Percentiles rank a stretch among this genome's conserved stretches.
phyloP scores from a whole-genome alignment of 2,329 filamentous ascomycete genomes.

The Aspergillus puulaauensis region DNA sequence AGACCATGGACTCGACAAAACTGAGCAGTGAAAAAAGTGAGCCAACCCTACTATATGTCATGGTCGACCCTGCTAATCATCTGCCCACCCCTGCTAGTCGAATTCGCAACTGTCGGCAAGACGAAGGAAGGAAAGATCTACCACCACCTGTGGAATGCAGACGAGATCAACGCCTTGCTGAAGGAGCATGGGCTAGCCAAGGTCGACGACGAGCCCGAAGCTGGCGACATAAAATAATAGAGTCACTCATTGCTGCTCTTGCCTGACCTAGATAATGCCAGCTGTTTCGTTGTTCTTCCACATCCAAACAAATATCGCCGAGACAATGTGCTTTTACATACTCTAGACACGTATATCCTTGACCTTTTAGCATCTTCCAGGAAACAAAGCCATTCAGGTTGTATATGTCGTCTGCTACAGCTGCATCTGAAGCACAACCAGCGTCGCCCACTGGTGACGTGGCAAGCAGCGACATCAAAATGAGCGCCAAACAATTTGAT shows the following conservation, averaged over 20 bases:
- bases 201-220: constrained; percentile 67
- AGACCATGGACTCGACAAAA: constrained; percentile 99
- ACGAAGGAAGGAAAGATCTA: constrained; percentile 96
- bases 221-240: constrained; percentile 42
- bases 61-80: constrained; percentile 13
- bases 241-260: constrained; percentile 22
- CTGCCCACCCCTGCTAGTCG: constrained; percentile 60
- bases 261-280: constrained; percentile 30
- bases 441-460: constrained; percentile 32
- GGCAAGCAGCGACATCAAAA: constrained; percentile 26
- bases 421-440: constrained; percentile 25
- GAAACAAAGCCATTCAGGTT: constrained; percentile 11
- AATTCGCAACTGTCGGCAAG: constrained; percentile 96
- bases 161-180: constrained; percentile 90
- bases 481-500: constrained; percentile 22
- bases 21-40: constrained; percentile 98
- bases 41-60: constrained; percentile 35
- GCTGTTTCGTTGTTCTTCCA: constrained; percentile 13
- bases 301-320: constrained; percentile 3
- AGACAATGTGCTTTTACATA: not conserved
- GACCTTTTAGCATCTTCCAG: constrained; percentile 3
- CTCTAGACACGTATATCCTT: constrained; percentile 13
- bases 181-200: constrained; percentile 96
- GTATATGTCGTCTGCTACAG: constrained; percentile 11
- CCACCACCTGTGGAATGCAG: constrained; percentile 93